These are phyloP conservation scores for Cytospora mali DNA, from an alignment of 2,329 filamentous ascomycete genomes.

Conservation along the genomic window DNA sequence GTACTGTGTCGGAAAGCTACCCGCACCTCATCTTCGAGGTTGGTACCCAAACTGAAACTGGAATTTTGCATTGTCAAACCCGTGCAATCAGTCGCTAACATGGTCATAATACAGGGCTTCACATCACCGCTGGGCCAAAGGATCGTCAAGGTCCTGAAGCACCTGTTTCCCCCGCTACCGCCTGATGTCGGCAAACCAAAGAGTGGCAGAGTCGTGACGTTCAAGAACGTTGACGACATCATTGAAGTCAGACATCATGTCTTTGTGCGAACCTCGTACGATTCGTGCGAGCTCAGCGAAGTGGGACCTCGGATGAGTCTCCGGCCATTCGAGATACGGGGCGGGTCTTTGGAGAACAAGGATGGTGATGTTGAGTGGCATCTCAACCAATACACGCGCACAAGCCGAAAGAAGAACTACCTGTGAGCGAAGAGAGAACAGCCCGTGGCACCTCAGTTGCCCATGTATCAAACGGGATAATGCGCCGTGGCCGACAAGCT, in stretches of 20 bases:
- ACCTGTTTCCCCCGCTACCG: conserved; percentile 90
- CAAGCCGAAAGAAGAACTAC: conserved; percentile 93
- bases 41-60: background rate
- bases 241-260: conserved; percentile 90
- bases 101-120: conserved; percentile 61
- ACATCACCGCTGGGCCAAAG: conserved; percentile 77
- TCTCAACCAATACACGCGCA: conserved; percentile 92
- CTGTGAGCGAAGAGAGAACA: conserved; percentile 56
- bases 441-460: background rate
- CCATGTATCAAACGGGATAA: background rate
- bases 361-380: conserved; percentile 97
- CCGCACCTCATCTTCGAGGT: conserved; percentile 90
- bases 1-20: conserved; percentile 75
- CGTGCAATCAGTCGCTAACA: conserved; percentile 6
- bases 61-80: too few relatives aligned
- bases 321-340: conserved; percentile 89
- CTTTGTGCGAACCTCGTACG: conserved; percentile 89
- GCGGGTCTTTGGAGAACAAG: conserved; percentile 89
- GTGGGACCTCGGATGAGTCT: conserved; percentile 97
- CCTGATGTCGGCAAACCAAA: conserved; percentile 70
- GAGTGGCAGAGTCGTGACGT: conserved; percentile 88
- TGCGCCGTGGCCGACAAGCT: background rate
- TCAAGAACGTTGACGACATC: conserved; percentile 90
- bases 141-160: conserved; percentile 88
- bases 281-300: conserved; percentile 85